phyloP scores from a whole-genome alignment of 805 yeast species.

The Myxozyma vanderwaltii region DNA sequence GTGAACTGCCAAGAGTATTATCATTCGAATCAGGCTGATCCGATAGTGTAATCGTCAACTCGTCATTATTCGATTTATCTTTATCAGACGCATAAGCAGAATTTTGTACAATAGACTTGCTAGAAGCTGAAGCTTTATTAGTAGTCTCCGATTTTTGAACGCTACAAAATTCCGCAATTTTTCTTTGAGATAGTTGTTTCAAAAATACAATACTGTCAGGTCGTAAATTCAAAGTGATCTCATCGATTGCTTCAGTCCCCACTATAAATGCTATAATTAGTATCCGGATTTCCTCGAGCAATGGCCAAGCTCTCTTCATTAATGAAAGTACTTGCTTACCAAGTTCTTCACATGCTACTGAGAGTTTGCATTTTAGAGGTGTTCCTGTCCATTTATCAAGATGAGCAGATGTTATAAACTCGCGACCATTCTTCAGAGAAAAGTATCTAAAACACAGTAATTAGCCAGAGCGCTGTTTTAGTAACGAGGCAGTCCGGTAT shows the following conservation, averaged over 20 bases:
- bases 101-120: not conserved
- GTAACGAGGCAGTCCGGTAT: too few species aligned
- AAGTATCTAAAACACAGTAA: constrained; percentile 5
- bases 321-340: not conserved
- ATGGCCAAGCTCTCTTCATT: not conserved
- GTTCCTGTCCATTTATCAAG: constrained; percentile 2
- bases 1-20: not conserved
- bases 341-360: constrained; percentile 25
- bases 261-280: not conserved
- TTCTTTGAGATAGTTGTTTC: constrained; percentile 1
- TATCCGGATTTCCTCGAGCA: not conserved
- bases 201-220: constrained; percentile 12
- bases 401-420: not conserved
- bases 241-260: constrained; percentile 9
- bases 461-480: not conserved
- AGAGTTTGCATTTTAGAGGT: not conserved
- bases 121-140: not conserved
- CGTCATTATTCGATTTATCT: too few species aligned
- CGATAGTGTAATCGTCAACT: too few species aligned
- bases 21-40: not conserved
- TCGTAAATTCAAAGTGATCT: not conserved
- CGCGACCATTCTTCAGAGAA: constrained; percentile 5
- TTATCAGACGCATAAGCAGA: too few species aligned
- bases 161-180: not conserved
- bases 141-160: not conserved